phyloP scores from a whole-genome alignment of 2,329 filamentous ascomycete genomes.

The Ceratocystis cubensis region DNA sequence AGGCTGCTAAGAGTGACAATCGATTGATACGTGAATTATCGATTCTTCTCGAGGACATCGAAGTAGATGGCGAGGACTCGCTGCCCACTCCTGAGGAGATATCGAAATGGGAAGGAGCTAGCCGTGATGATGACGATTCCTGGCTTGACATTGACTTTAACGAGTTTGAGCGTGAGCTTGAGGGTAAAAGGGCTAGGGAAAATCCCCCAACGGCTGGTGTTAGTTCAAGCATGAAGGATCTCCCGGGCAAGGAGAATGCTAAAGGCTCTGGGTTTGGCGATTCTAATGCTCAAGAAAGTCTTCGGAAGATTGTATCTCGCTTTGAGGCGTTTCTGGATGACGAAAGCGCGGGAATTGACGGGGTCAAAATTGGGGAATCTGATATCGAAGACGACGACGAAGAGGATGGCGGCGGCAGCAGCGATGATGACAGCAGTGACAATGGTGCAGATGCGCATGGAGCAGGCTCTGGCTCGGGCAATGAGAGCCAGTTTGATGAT shows the following conservation, averaged over 20 bases:
- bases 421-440: slow-evolving; percentile 29
- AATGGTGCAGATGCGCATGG: slow-evolving; percentile 29
- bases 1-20: slow-evolving; percentile 55
- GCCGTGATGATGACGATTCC: slow-evolving; percentile 65
- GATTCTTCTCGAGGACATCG: slow-evolving; percentile 62
- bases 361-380: slow-evolving; percentile 50
- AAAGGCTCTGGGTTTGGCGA: slow-evolving; percentile 46
- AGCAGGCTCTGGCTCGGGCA: not conserved
- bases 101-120: slow-evolving; percentile 46
- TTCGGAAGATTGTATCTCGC: slow-evolving; percentile 84
- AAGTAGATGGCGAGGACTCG: slow-evolving; percentile 50
- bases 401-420: slow-evolving; percentile 24
- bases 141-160: slow-evolving; percentile 90
- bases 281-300: slow-evolving; percentile 54
- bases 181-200: slow-evolving; percentile 31
- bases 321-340: slow-evolving; percentile 89
- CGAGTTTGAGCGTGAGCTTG: slow-evolving; percentile 74
- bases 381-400: slow-evolving; percentile 40
- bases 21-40: slow-evolving; percentile 61
- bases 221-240: slow-evolving; percentile 21
- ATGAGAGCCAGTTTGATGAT: slow-evolving; percentile 51
- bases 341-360: slow-evolving; percentile 66
- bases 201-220: not conserved
- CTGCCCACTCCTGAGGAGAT: slow-evolving; percentile 69
- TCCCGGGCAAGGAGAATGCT: not conserved